phyloP scores from a whole-genome alignment of 441 rosid species.

The Macaranga tanarius region DNA sequence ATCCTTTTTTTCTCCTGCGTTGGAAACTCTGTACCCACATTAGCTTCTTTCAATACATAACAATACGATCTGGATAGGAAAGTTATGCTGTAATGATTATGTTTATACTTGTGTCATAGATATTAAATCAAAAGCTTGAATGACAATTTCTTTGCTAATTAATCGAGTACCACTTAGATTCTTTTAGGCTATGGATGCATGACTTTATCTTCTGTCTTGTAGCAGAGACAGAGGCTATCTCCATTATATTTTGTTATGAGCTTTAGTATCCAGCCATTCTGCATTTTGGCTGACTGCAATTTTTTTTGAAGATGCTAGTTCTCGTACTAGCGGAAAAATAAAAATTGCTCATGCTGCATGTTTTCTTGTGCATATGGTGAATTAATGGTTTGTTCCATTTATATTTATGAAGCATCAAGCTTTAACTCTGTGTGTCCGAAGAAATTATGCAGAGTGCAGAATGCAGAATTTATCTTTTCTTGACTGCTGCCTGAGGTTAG shows the following conservation, averaged over 20 bases:
- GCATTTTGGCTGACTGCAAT: not conserved
- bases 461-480: not conserved
- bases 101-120: not conserved
- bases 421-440: not conserved
- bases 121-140: not conserved
- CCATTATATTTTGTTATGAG: not conserved
- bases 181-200: not conserved
- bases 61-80: conserved; percentile 13
- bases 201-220: not conserved
- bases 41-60: conserved; percentile 17
- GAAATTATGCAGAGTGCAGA: not conserved
- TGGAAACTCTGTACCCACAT: conserved; percentile 27
- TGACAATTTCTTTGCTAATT: not conserved
- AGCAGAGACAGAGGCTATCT: not conserved
- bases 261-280: not conserved
- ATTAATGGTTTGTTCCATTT: too few species aligned
- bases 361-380: too few species aligned
- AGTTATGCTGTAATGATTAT: conserved; percentile 5
- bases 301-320: not conserved
- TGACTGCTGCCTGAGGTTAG: too few species aligned
- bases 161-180: not conserved
- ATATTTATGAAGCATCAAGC: not conserved
- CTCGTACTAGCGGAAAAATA: not conserved
- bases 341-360: too few species aligned
- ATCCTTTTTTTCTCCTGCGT: not conserved